Conservation (phyloP, 768 basidiomycete genomes). For the Psilocybe azurescens region DNA sequence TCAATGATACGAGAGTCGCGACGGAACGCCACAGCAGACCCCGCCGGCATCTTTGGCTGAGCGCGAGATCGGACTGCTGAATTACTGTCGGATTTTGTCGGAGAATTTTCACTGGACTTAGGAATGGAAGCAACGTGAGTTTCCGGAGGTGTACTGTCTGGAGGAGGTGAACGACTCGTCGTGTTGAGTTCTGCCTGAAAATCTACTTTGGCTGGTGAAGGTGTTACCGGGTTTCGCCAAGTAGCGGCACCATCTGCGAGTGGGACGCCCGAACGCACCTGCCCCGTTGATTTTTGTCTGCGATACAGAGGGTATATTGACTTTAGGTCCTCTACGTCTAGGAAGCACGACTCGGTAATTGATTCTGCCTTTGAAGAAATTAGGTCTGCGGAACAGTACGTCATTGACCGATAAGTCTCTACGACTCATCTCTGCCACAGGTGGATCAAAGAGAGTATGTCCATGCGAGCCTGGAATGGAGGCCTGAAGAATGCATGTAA, state of each 20-base stretch:
- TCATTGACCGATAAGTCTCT: slow-evolving; percentile 70
- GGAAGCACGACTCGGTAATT: slow-evolving; percentile 50
- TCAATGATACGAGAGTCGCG: slow-evolving; percentile 65
- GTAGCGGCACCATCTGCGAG: slow-evolving; percentile 45
- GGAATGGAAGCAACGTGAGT: slow-evolving; percentile 35
- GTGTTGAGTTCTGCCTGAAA: slow-evolving; percentile 46
- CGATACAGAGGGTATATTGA: slow-evolving; percentile 30
- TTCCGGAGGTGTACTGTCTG: slow-evolving; percentile 45
- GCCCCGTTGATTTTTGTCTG: slow-evolving; percentile 30
- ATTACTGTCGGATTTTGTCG: slow-evolving; percentile 34
- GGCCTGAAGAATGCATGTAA: slow-evolving; percentile 45
- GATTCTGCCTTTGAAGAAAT: slow-evolving; percentile 40
- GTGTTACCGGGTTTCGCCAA: slow-evolving; percentile 48
- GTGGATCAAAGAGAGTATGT: slow-evolving; percentile 78
- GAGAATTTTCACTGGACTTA: slow-evolving; percentile 35
- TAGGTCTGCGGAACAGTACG: slow-evolving; percentile 59
- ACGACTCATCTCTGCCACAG: slow-evolving; percentile 65
- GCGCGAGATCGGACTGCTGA: slow-evolving; percentile 47
- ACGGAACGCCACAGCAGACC: slow-evolving; percentile 75
- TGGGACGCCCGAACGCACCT: slow-evolving; percentile 49
- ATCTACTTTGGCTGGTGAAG: slow-evolving; percentile 26
- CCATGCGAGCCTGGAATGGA: slow-evolving; percentile 53
- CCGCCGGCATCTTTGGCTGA: slow-evolving; percentile 76
- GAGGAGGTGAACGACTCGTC: slow-evolving; percentile 72
- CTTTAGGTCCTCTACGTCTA: slow-evolving; percentile 36